These are phyloP conservation scores for Cercophora scortea DNA, from an alignment of 495 filamentous ascomycete species.

Conservation along the genomic window DNA sequence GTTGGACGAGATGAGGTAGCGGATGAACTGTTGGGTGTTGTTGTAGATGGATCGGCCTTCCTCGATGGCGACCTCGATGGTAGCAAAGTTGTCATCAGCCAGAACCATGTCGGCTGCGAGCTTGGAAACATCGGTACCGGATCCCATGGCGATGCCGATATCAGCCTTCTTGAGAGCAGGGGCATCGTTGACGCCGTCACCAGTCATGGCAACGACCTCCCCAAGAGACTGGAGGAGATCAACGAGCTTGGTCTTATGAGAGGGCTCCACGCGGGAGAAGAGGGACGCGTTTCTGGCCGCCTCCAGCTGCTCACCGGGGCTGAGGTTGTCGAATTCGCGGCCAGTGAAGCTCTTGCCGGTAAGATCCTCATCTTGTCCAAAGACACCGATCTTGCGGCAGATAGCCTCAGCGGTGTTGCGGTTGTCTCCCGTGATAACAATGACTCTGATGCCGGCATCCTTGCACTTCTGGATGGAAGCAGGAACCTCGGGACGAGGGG, in stretches of 20 bases:
- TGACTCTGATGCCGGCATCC: constrained; percentile 88
- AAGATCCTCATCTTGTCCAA: constrained; percentile 73
- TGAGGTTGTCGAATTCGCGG: constrained; percentile 84
- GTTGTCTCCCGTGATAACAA: constrained; percentile 98
- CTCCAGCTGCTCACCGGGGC: constrained; percentile 66
- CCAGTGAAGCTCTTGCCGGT: constrained; percentile 92
- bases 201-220: constrained; percentile 98
- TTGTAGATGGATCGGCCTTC: constrained; percentile 98
- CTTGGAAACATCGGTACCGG: constrained; percentile 95
- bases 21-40: constrained; percentile 99
- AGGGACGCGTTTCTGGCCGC: constrained; percentile 81
- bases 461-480: constrained; percentile 81
- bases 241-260: constrained; percentile 91
- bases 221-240: constrained; percentile 89
- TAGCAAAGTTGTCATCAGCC: constrained; percentile 97
- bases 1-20: constrained; percentile 97
- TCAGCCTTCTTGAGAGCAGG: constrained; percentile 97
- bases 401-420: constrained; percentile 96
- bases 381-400: constrained; percentile 94
- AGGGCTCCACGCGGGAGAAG: constrained; percentile 95
- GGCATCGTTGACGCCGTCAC: constrained; percentile 98
- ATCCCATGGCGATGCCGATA: constrained; percentile 98
- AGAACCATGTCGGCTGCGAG: constrained; percentile 98
- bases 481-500: constrained; percentile 89
- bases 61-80: constrained; percentile 91